A percentile compares a stretch with the other conserved stretches of the same genome.
Conservation (phyloP, 176 grass and related monocot genomes). For the Oryza coarctata region DNA sequence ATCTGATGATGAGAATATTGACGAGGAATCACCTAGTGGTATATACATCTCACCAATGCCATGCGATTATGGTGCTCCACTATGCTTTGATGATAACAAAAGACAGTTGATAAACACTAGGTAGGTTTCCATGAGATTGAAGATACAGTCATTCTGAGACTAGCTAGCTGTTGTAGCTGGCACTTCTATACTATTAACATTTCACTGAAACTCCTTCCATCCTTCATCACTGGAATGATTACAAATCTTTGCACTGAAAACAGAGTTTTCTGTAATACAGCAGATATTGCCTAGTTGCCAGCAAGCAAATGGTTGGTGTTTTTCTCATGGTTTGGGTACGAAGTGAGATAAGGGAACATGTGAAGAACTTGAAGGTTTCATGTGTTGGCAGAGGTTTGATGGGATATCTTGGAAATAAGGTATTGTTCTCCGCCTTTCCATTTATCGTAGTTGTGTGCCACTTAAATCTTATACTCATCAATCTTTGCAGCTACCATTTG, state of each 20-base stretch:
- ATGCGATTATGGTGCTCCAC: conserved; percentile 59
- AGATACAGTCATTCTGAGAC: background rate
- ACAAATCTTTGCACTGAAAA: conserved; percentile 16
- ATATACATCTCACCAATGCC: conserved; percentile 73
- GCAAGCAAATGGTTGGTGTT: conserved; percentile 97
- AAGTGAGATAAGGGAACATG: conserved; percentile 80
- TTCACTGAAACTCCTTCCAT: conserved; percentile 1
- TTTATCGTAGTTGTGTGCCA: background rate
- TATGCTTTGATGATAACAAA: conserved; percentile 41
- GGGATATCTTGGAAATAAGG: conserved; percentile 99
- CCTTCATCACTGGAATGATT: background rate
- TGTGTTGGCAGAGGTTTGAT: conserved; percentile 96
- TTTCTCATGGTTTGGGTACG: conserved; percentile 95
- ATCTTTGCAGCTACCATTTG: background rate
- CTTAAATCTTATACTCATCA: background rate
- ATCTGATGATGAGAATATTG: conserved; percentile 88
- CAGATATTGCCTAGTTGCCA: conserved; percentile 91
- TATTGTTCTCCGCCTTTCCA: conserved; percentile 12
- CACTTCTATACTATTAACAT: background rate
- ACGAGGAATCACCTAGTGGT: conserved; percentile 71
- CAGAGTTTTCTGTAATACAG: conserved; percentile 12
- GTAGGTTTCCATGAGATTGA: conserved; percentile 35
- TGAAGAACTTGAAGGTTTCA: conserved; percentile 92
- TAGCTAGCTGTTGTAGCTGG: background rate
- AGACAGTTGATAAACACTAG: conserved; percentile 46